Conservation (phyloP, 2,329 filamentous ascomycete genomes). For the Nothopassalora personata region DNA sequence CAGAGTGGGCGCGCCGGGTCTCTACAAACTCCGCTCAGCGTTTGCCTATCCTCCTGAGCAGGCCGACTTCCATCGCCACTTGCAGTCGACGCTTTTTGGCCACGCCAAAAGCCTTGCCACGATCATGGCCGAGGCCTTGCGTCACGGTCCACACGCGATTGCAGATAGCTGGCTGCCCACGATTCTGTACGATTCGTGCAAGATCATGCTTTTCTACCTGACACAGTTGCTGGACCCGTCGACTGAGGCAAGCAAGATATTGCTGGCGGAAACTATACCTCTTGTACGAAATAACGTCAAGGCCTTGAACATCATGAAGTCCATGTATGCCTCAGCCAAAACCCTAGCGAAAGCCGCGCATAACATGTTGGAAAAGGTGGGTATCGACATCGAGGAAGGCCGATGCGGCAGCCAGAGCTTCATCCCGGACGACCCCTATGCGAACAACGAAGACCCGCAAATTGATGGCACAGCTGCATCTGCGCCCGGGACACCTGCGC, state of each 20-base stretch:
- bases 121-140: constrained; percentile 22
- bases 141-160: constrained; percentile 22
- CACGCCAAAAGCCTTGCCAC: constrained; percentile 22
- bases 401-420: constrained; percentile 14
- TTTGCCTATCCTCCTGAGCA: constrained; percentile 21
- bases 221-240: constrained; percentile 22
- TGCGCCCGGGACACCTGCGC: constrained; percentile 19
- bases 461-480: constrained; percentile 14
- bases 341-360: constrained; percentile 20
- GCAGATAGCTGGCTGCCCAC: constrained; percentile 23
- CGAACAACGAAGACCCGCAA: constrained; percentile 11
- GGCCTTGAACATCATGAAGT: constrained; percentile 22
- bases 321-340: constrained; percentile 21
- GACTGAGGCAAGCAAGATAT: constrained; percentile 14
- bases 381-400: constrained; percentile 16
- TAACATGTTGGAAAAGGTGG: constrained; percentile 23
- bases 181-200: constrained; percentile 24
- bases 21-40: constrained; percentile 21
- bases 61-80: constrained; percentile 16
- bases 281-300: constrained; percentile 23
- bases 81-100: constrained; percentile 21
- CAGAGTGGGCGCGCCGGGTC: constrained; percentile 16
- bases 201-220: constrained; percentile 24
- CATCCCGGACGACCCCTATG: constrained; percentile 23
- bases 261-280: constrained; percentile 21